Evolutionary conservation across 2,329 filamentous ascomycete species (phyloP).

Genomic region (Diaporthe ilicicola): DNA sequence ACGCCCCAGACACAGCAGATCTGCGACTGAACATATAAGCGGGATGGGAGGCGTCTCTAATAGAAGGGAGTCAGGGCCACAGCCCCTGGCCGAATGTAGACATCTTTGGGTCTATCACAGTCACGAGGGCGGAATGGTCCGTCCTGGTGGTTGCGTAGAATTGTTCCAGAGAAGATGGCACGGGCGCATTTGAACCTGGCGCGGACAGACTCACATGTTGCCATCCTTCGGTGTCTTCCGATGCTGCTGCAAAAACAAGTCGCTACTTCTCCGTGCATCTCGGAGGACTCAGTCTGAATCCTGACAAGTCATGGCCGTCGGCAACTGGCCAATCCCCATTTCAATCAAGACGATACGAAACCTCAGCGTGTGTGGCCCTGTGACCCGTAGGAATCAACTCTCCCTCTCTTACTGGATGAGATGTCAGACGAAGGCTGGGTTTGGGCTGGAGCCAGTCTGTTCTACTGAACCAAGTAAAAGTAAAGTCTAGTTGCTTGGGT

Average conservation of each 20-base stretch:
- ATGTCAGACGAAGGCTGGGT: neutral
- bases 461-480: neutral
- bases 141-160: neutral
- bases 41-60: neutral
- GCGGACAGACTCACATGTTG: neutral
- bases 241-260: neutral
- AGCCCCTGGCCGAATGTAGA: neutral
- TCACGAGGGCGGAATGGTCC: neutral
- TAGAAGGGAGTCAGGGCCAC: neutral
- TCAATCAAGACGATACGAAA: neutral
- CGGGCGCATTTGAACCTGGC: neutral
- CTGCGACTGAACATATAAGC: neutral
- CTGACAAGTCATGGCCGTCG: neutral
- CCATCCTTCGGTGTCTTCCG: neutral
- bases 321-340: neutral
- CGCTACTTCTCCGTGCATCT: neutral
- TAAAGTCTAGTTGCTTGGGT: neutral
- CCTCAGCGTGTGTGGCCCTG: neutral
- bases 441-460: slow-evolving; percentile 3
- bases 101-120: neutral
- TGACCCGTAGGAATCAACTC: neutral
- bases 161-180: neutral
- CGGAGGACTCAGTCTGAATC: neutral
- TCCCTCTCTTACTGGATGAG: neutral
- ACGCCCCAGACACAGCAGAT: neutral